A percentile compares a stretch with the other conserved stretches of the same genome.
These are phyloP conservation scores for Yamadazyma triangularis DNA, from an alignment of 1,139 yeast genomes.

Conservation along the genomic window DNA sequence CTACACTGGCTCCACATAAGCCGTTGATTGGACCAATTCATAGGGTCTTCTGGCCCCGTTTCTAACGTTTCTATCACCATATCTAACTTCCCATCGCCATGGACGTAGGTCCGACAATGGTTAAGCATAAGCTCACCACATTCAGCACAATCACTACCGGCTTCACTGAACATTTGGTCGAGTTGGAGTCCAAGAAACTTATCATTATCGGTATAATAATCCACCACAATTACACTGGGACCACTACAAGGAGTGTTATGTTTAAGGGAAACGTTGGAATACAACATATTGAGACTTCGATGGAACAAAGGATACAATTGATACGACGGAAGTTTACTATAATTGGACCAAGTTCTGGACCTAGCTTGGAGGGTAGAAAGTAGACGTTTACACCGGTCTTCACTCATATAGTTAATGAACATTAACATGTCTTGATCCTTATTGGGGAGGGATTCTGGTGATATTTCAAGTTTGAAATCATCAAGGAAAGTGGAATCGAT, in stretches of 20 bases:
- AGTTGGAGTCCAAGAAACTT: constrained; percentile 85
- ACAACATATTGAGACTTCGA: constrained; percentile 72
- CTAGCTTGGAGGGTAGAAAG: constrained; percentile 28
- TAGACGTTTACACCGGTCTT: constrained; percentile 23
- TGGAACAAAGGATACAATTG: constrained; percentile 54
- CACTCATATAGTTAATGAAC: constrained; percentile 34
- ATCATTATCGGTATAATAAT: constrained; percentile 88
- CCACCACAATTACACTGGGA: constrained; percentile 77
- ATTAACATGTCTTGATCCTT: constrained; percentile 33
- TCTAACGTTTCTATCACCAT: constrained; percentile 60
- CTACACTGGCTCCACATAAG: constrained; percentile 93
- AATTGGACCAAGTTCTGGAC: constrained; percentile 38
- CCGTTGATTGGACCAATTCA: no score
- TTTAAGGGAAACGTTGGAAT: constrained; percentile 76
- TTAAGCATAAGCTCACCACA: constrained; percentile 71
- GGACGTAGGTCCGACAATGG: constrained; percentile 86
- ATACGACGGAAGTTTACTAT: constrained; percentile 34
- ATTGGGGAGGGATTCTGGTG: constrained; percentile 27
- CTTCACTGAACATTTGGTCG: constrained; percentile 73
- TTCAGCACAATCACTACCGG: constrained; percentile 65
- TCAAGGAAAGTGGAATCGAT: constrained; percentile 21
- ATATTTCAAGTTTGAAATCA: constrained; percentile 24
- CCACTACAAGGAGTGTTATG: constrained; percentile 93
- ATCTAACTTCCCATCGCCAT: constrained; percentile 80
- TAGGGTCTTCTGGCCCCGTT: constrained; percentile 53